Base-by-base conservation (phyloP, 2,329 filamentous ascomycete genomes). In the Helotiales sp. region DNA sequence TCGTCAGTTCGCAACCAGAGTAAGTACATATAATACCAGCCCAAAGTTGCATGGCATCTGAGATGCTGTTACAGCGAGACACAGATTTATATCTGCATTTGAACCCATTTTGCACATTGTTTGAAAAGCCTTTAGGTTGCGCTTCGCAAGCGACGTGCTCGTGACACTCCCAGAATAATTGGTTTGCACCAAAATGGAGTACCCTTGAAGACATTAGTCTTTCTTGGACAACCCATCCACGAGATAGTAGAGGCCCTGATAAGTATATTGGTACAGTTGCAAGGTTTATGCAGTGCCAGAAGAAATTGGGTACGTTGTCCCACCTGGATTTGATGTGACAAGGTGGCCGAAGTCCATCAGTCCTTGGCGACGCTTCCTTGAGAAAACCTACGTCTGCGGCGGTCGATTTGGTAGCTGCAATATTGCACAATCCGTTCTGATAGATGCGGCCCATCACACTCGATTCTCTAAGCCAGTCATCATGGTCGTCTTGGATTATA, bases 131-230 rank as follows among this genome's bases (percentile, higher is more conserved):
- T 9, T 51, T 15, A 5, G 55, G 50, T 13, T 50, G 50, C 2
- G 31, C 22, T 27, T 58, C 55, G 9, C 50, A 58, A 29, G 42
- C 42, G 13, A 49, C 42, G 13, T 27, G 58, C 86, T 88, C 70
- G 88, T 85, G 44, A 15, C 60, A 62, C 50, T 62, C 58, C 57
- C 60, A 62, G 33, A 38, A 60, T 1, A 62, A 15, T 33, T 60
- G 57, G 4, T 49, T 52, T 10, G 29, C 34, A 1, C 27, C 55
- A 27, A 60, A 60, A 46, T 60, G 52, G 13, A 60, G 17, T 7
- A 47, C 38, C 15, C 50, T 40, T 34, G 54, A 29, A 8, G 58
- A 33, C 13, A 60, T 27, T 24, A 54, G 17, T 10, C 55, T 44
- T 47, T 60, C 58, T 22, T 60, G 54, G 24, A 57, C 49, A 19